Evolutionary conservation across 345 rosid genomes (phyloP), one percentile per base, ranked within the genome.

Genomic region (Cochlearia excelsa): DNA sequence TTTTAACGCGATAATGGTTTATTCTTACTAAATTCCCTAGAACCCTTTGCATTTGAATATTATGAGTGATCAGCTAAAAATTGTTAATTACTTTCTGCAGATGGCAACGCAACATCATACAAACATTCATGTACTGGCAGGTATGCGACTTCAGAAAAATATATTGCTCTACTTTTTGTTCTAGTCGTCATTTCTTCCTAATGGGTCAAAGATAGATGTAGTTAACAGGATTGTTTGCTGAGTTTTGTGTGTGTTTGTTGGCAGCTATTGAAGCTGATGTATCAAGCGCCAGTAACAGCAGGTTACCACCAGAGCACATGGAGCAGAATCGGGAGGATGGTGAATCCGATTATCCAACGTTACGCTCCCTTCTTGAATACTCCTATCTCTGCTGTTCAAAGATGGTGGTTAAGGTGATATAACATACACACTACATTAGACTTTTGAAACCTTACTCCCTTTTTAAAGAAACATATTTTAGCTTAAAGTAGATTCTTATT

Each of bases 51-150:
- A 16, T 16, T 16, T 16, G 23, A 16, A 16, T 16, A 16, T 16
- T 16, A 16, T 33, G 35, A 33, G 35, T 33, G 3, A 33, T 33
- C 23, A 16, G 35, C 35, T 33, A 33, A 33, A 33, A 30, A 42
- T 9, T 49, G 23, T 54, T 11, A 48, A 9, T 33, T 30, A 44
- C 44, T 68, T 39, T 33, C 26, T 78, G 71, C 84, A 93, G 97
- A 78, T 93, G 97, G 97, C 96, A 93, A 75, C 92, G 96, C 52
- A 90, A 93, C 80, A 79, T 93, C 44, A 82, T 93, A 68, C 99
- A 87, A 65, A 79, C 96, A 10, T 89, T 93, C 75, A 90, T 93
- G 95, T 90, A 16, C 23, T 16, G 23, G 23, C 23, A 16, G 23
- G 23, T 16, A 16, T 16, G 23, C 23, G 23, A 16, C 23, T 16